Conservation (phyloP, 2,329 filamentous ascomycete species). For the Verticillium isaacii region DNA sequence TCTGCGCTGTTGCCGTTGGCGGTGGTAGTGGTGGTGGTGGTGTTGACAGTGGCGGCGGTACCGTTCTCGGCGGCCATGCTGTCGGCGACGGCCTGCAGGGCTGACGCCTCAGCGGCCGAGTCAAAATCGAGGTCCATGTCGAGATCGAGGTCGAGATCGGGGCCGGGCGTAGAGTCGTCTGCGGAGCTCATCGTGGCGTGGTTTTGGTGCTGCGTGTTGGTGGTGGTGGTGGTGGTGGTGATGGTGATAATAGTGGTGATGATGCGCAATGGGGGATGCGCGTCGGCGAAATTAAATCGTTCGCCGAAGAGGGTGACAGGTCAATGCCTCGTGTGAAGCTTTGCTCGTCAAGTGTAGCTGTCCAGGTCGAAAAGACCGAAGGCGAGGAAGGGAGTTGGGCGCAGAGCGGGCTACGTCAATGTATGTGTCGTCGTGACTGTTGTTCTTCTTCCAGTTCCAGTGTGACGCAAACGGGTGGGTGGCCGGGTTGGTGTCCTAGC, state of each 20-base stretch:
- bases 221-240: not conserved
- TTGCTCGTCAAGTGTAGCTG: not conserved
- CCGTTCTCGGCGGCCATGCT: conserved; percentile 1
- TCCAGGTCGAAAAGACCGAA: not conserved
- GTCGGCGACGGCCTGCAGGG: conserved; percentile 4
- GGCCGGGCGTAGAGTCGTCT: not conserved
- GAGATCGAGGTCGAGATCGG: not conserved
- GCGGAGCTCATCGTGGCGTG: not conserved
- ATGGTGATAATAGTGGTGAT: not conserved
- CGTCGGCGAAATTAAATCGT: not conserved
- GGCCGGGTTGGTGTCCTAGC: not conserved
- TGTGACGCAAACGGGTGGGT: not conserved
- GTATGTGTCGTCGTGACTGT: not conserved
- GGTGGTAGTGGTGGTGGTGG: not conserved
- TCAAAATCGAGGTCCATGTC: conserved; percentile 2
- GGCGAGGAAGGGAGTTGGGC: not conserved
- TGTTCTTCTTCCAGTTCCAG: not conserved
- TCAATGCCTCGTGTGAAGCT: not conserved
- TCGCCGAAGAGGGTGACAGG: not conserved
- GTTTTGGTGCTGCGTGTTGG: not conserved
- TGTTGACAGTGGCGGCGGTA: conserved; percentile 5
- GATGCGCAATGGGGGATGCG: not conserved
- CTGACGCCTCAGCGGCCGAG: not conserved
- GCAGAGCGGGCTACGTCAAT: not conserved
- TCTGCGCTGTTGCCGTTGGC: conserved; percentile 1